Evolutionary conservation across 176 grass and related monocot genomes (phyloP), one percentile per base, ranked within the genome.

Genomic region (Guadua angustifolia): DNA sequence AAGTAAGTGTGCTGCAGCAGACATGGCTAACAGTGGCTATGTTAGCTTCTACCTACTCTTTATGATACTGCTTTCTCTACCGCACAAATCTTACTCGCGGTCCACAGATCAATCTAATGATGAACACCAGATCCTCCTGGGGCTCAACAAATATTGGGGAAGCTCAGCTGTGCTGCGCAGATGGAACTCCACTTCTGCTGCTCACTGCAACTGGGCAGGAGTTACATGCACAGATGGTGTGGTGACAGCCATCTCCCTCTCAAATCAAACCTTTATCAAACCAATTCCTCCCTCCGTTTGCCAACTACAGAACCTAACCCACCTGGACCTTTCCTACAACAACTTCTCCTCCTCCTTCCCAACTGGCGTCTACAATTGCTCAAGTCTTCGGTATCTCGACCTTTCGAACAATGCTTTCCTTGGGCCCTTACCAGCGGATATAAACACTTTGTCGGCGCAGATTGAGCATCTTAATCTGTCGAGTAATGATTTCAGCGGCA

Each of bases 391-490:
- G 70, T 56, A 69, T 21, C 75, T 96, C 4, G 66, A 91, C 43
- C 25, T 96, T 58, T 87, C 94, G 5, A 79, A 88, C 51, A 96
- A 93, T 33, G 32, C 50, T 42, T 93, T 96, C 26, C 62, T n/a
- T 50, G 88, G 94, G 9, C 0, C 40, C 0, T 50, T 96, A 17
- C 82, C 88, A 32, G 2, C 6, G 21, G 68, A 87, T 22, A 78
- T 96, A 73, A 66, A 77, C 49, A 52, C 38, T 44, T 61, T 93
- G 18, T 82, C 88, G 12, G 36, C 15, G 3, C 47, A 62, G 72
- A 51, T 92, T 1, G 50, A 78, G 56, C 62, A 88, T 58, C 70
- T 95, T 21, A 79, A 90, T 65, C 22, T 95, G 64, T 83, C 79
- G 15, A 8, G 0, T 10, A 95, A 95, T 46, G 33, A 12, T 42